Evolutionary conservation across 495 filamentous ascomycete genomes (phyloP).

Genomic region (Bryoglossum gracile): DNA sequence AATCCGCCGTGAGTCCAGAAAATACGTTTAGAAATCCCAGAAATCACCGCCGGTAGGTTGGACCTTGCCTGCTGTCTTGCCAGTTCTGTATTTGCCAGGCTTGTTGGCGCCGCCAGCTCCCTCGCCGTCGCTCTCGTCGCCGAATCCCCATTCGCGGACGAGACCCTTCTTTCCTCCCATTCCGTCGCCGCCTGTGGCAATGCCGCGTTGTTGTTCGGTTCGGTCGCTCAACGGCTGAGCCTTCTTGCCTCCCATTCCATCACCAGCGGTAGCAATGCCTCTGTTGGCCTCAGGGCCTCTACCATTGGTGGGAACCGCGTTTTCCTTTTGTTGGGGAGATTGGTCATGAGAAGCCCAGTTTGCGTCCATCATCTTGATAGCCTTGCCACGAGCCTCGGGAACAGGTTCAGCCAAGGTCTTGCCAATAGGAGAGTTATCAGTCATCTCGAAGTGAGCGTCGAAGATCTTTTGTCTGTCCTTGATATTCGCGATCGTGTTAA

Average conservation of each 20-base stretch:
- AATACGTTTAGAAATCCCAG: slow-evolving; percentile 25
- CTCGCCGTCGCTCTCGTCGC: slow-evolving; percentile 46
- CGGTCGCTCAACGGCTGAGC: slow-evolving; percentile 24
- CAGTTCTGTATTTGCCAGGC: slow-evolving; percentile 16
- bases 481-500: slow-evolving; percentile 57
- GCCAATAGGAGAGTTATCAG: slow-evolving; percentile 49
- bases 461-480: slow-evolving; percentile 67
- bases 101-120: slow-evolving; percentile 13
- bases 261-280: slow-evolving; percentile 40
- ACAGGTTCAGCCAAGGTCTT: slow-evolving; percentile 26
- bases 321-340: slow-evolving; percentile 48
- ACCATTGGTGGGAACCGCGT: slow-evolving; percentile 19
- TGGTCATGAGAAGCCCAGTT: slow-evolving; percentile 57
- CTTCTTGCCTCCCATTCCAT: slow-evolving; percentile 70
- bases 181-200: slow-evolving; percentile 51
- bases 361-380: slow-evolving; percentile 59
- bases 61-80: slow-evolving; percentile 15
- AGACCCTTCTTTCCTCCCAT: slow-evolving; percentile 64
- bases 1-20: neutral
- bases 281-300: slow-evolving; percentile 26
- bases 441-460: slow-evolving; percentile 61
- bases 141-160: slow-evolving; percentile 53
- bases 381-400: slow-evolving; percentile 48
- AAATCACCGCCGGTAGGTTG: slow-evolving; percentile 18
- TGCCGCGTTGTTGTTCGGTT: slow-evolving; percentile 26